Base-by-base conservation (phyloP, 169 alveolate genomes). In the Cryptosporidium meleagridis region DNA sequence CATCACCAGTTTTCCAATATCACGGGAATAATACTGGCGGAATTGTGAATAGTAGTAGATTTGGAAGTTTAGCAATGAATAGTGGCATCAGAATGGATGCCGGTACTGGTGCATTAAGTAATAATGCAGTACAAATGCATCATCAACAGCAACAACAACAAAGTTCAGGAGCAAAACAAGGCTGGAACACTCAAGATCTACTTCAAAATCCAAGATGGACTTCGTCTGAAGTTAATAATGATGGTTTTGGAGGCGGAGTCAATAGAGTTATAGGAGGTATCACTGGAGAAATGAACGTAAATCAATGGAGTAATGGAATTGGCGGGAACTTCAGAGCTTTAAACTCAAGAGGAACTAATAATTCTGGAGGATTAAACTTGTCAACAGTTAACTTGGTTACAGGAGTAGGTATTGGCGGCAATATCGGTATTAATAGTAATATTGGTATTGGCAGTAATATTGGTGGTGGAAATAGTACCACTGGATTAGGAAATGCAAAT, bases 161-260 rank as follows among this genome's bases (percentile, higher is more conserved):
- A 7, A n/a, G 72, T 65, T 7, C 72, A 65, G 72, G 72, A 1
- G 31, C 10, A 3, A 65, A 65, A 33, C 72, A 65, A 0, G 51
- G 51, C 6, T 65, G 72, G 72, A 33, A 33, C 7, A 65, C 10
- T 6, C 72, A 65, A 26, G 18, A 8, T 65, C 9, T 37, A 3
- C 44, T 65, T 7, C 72, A 65, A 29, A 65, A n/a, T 16, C 10
- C 44, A 35, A 65, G 72, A 65, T 65, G 72, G 72, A 10, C 6
- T 23, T 33, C 72, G 4, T 23, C 85, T n/a, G 67, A 55, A 26
- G 35, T 26, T 26, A 55, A n/a, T 23, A 55, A 26, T 3, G 67
- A 26, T n/a, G 67, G 29, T 1, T 55, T 55, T 48, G 21, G 23
- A 12, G 55, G 55, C 0, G 55, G 55, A 14, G 55, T 48, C 3